phyloP scores from a whole-genome alignment of 768 basidiomycete species.

The Kwoniella sp. region DNA sequence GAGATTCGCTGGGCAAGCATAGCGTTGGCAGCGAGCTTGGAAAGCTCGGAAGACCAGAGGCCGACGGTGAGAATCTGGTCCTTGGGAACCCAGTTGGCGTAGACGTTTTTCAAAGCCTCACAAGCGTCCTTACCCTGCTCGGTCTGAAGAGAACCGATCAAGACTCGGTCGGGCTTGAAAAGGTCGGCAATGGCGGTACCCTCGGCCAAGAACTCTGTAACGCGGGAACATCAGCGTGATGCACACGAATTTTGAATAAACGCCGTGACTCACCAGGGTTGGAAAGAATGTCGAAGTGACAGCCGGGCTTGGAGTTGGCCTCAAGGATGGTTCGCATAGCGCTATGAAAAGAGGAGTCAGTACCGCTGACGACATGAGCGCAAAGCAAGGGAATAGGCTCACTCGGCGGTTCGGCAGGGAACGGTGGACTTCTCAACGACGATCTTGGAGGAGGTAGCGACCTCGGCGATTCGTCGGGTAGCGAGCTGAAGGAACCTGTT shows the following conservation, averaged over 20 bases:
- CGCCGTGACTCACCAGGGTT: slow-evolving; percentile 65
- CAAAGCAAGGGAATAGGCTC: slow-evolving; percentile 22
- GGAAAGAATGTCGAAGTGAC: slow-evolving; percentile 95
- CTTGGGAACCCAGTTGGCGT: slow-evolving; percentile 90
- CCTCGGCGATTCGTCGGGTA: slow-evolving; percentile 90
- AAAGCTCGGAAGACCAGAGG: slow-evolving; percentile 96
- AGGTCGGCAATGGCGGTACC: slow-evolving; percentile 94
- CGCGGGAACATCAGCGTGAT: background rate
- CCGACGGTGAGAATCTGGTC: slow-evolving; percentile 89
- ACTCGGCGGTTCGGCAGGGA: slow-evolving; percentile 93
- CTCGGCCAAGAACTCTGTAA: slow-evolving; percentile 90
- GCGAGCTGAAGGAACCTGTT: slow-evolving; percentile 92
- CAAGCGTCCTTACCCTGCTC: slow-evolving; percentile 81
- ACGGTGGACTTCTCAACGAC: slow-evolving; percentile 99
- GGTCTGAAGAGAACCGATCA: slow-evolving; percentile 93
- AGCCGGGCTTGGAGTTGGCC: slow-evolving; percentile 89
- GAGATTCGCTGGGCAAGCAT: slow-evolving; percentile 99
- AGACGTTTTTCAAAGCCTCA: slow-evolving; percentile 72
- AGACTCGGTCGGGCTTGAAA: slow-evolving; percentile 85
- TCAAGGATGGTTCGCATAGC: slow-evolving; percentile 99
- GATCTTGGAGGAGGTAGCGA: slow-evolving; percentile 89
- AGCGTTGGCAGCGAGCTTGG: slow-evolving; percentile 98
- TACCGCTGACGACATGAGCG: background rate
- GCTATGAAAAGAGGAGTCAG: slow-evolving; percentile 18
- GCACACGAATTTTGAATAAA: background rate